Evolutionary conservation across 2,329 filamentous ascomycete species (phyloP).

Genomic region (Dactylellina sp.): DNA sequence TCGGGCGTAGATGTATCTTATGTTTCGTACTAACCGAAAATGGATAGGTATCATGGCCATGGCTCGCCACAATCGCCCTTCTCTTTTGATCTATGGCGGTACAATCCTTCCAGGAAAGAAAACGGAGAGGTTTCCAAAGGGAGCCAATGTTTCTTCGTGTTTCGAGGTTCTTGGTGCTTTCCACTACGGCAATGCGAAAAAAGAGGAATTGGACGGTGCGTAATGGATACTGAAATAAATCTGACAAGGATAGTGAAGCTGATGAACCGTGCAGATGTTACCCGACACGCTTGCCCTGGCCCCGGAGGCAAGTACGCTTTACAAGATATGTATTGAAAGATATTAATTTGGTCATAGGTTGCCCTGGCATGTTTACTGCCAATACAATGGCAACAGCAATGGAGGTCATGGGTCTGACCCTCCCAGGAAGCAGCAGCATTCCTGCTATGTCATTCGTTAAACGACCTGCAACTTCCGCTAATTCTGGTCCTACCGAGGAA

Average conservation of each 20-base stretch:
- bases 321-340: not conserved
- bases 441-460: constrained; percentile 73
- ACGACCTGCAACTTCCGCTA: constrained; percentile 17
- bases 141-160: constrained; percentile 88
- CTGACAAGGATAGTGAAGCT: constrained; percentile 74
- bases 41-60: constrained; percentile 64
- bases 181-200: constrained; percentile 75
- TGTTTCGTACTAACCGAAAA: not conserved
- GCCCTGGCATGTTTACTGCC: constrained; percentile 93
- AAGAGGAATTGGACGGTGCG: constrained; percentile 59
- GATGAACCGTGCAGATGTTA: constrained; percentile 71
- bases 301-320: constrained; percentile 67
- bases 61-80: constrained; percentile 88
- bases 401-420: constrained; percentile 84
- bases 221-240: constrained; percentile 63
- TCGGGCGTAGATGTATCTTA: too few relatives aligned
- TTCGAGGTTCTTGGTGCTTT: constrained; percentile 89
- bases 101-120: constrained; percentile 90
- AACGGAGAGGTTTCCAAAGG: constrained; percentile 74
- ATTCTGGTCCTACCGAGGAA: constrained; percentile 26
- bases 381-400: constrained; percentile 94
- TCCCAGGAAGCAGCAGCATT: constrained; percentile 85
- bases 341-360: constrained; percentile 67
- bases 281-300: constrained; percentile 80
- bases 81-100: constrained; percentile 91